These are phyloP conservation scores for Trichoderma reesei DNA, from an alignment of 495 filamentous ascomycete species.

Conservation along the genomic window DNA sequence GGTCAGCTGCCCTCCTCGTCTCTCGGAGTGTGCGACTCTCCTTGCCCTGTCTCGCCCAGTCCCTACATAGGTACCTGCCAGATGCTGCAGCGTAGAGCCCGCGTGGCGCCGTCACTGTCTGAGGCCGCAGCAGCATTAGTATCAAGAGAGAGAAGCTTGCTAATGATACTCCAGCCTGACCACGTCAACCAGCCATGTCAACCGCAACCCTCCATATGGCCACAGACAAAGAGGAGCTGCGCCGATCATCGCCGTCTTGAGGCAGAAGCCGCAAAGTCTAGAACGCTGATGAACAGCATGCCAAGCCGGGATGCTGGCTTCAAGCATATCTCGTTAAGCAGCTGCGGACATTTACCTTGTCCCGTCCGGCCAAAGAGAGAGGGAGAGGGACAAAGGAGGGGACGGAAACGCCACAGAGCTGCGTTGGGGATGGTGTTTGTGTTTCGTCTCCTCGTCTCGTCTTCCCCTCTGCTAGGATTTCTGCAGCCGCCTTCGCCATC, in stretches of 20 bases:
- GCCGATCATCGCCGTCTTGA: conserved; percentile 4
- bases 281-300: not conserved
- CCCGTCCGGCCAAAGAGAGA: not conserved
- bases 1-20: not conserved
- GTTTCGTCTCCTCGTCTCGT: no score
- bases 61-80: not conserved
- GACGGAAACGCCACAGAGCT: no score
- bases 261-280: not conserved
- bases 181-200: no score
- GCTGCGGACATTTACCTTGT: not conserved
- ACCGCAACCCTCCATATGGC: no score
- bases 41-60: not conserved
- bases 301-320: conserved; percentile 2
- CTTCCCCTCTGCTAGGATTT: no score
- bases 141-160: not conserved
- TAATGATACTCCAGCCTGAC: no score
- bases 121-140: not conserved
- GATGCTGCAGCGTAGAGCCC: not conserved
- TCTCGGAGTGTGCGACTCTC: not conserved
- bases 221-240: not conserved
- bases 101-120: not conserved
- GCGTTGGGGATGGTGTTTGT: no score
- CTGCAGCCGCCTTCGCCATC: no score
- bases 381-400: no score
- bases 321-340: not conserved